Percentiles rank a stretch among this genome's conserved stretches.
These are phyloP conservation scores for Lodderomyces elongisporus DNA, from an alignment of 1,139 yeast genomes.

Conservation along the genomic window DNA sequence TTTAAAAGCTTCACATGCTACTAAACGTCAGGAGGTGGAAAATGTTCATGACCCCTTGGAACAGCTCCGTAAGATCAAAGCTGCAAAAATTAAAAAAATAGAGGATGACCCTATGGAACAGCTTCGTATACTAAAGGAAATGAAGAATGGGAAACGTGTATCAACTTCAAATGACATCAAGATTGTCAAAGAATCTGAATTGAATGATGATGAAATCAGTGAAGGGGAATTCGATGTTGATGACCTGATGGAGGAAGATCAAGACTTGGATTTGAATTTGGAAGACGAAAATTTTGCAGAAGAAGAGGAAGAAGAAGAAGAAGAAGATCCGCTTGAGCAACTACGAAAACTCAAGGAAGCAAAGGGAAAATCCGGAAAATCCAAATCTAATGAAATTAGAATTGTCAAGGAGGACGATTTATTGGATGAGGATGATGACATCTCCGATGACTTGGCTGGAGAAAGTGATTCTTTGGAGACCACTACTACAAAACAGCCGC, in stretches of 20 bases:
- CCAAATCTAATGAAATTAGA: constrained; percentile 16
- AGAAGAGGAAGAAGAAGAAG: not conserved
- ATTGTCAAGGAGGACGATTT: constrained; percentile 28
- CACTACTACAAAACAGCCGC: too few species aligned
- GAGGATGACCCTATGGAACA: constrained; percentile 1
- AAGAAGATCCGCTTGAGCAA: constrained; percentile 2
- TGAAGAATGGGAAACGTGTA: constrained; percentile 9
- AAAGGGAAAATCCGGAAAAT: constrained; percentile 17
- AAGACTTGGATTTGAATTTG: too few species aligned
- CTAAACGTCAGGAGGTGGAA: too few species aligned
- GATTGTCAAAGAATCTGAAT: constrained; percentile 26
- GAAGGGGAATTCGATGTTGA: too few species aligned
- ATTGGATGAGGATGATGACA: constrained; percentile 18
- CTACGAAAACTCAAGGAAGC: not conserved
- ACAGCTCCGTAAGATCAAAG: not conserved
- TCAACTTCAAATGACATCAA: constrained; percentile 12
- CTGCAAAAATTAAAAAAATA: constrained; percentile 13
- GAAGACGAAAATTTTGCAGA: too few species aligned
- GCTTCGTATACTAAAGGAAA: not conserved
- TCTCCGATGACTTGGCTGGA: constrained; percentile 13
- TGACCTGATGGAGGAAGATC: too few species aligned
- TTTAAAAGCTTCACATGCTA: too few species aligned
- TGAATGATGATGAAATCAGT: constrained; percentile 20
- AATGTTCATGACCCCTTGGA: constrained; percentile 2
- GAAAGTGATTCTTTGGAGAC: constrained; percentile 32